phyloP scores from a whole-genome alignment of 2,329 filamentous ascomycete genomes.

The Fusarium xylarioides region DNA sequence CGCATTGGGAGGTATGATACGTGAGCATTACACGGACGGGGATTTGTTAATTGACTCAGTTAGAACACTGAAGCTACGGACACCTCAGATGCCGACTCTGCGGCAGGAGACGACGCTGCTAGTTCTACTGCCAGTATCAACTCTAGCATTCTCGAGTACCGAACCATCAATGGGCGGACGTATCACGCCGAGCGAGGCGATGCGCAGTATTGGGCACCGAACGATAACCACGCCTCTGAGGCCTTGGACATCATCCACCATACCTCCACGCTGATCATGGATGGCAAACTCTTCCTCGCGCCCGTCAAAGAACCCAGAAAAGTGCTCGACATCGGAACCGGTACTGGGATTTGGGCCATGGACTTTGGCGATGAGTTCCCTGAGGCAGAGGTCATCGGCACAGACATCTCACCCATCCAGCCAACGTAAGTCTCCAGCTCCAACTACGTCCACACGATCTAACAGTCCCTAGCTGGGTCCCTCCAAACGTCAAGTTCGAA shows the following conservation, averaged over 20 bases:
- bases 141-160: slow-evolving; percentile 33
- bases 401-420: slow-evolving; percentile 66
- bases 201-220: slow-evolving; percentile 33
- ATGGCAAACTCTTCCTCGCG: slow-evolving; percentile 23
- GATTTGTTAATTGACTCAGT: background rate
- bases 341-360: slow-evolving; percentile 55
- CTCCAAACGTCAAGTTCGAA: slow-evolving; percentile 54
- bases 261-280: slow-evolving; percentile 15
- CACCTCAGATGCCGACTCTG: slow-evolving; percentile 14
- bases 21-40: rapidly evolving
- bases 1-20: slow-evolving; percentile 27
- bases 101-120: slow-evolving; percentile 13
- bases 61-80: slow-evolving; percentile 7
- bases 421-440: slow-evolving; percentile 47
- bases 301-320: slow-evolving; percentile 7
- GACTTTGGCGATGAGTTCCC: slow-evolving; percentile 59
- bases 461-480: slow-evolving; percentile 48
- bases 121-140: slow-evolving; percentile 31
- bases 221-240: slow-evolving; percentile 30
- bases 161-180: slow-evolving; percentile 33
- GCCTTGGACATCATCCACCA: slow-evolving; percentile 32
- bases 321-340: slow-evolving; percentile 28
- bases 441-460: rapidly evolving
- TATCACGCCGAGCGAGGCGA: slow-evolving; percentile 34
- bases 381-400: slow-evolving; percentile 57